These are phyloP conservation scores for Galerina sulciceps DNA, from an alignment of 768 basidiomycete genomes.

Conservation along the genomic window DNA sequence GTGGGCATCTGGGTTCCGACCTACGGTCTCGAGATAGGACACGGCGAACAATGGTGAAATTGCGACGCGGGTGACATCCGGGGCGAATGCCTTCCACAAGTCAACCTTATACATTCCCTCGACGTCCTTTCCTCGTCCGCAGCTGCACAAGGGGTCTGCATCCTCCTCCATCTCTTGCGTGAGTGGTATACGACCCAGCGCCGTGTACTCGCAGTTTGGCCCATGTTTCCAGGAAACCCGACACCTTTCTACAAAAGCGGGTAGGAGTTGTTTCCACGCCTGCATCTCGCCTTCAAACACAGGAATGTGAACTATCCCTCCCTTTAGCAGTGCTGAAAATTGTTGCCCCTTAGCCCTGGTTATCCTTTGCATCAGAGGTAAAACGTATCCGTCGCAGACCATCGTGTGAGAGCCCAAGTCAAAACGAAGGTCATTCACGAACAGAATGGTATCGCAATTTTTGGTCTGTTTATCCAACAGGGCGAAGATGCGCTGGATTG, in stretches of 20 bases:
- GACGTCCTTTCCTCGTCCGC: slow-evolving; percentile 50
- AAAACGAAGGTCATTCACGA: slow-evolving; percentile 39
- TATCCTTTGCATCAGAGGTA: slow-evolving; percentile 22
- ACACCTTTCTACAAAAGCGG: slow-evolving; percentile 53
- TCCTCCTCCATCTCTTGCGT: slow-evolving; percentile 35
- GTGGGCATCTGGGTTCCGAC: slow-evolving; percentile 14
- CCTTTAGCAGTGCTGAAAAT: not conserved
- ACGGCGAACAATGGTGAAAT: slow-evolving; percentile 56
- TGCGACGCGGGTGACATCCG: slow-evolving; percentile 49
- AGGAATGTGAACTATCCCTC: slow-evolving; percentile 6
- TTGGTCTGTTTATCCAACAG: slow-evolving; percentile 25
- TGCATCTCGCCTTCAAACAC: slow-evolving; percentile 35
- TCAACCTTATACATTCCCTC: slow-evolving; percentile 32
- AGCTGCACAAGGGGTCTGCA: slow-evolving; percentile 48
- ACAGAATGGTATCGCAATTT: slow-evolving; percentile 36
- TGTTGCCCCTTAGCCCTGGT: not conserved
- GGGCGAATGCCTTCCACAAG: slow-evolving; percentile 42
- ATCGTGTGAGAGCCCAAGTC: slow-evolving; percentile 47
- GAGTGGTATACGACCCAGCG: slow-evolving; percentile 36
- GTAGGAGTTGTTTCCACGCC: slow-evolving; percentile 56
- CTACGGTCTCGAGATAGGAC: slow-evolving; percentile 46
- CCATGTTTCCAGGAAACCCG: slow-evolving; percentile 51
- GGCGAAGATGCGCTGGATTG: slow-evolving; percentile 1
- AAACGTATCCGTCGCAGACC: slow-evolving; percentile 42
- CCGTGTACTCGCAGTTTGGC: slow-evolving; percentile 50